phyloP scores from a whole-genome alignment of 148 eudicot genomes.

The Polygonum maritimum region DNA sequence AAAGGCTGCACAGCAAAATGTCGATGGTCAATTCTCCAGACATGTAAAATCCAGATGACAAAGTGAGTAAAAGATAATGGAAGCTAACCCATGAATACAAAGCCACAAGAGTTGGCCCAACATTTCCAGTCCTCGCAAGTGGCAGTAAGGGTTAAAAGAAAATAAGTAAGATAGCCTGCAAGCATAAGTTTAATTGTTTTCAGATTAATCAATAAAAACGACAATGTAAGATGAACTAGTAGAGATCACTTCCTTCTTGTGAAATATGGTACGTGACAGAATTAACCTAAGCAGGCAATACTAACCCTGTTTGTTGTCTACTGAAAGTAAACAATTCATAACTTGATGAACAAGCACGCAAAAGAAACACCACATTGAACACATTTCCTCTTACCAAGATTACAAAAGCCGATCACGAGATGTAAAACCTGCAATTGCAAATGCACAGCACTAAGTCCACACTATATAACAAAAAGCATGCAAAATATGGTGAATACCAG shows the following conservation, averaged over 20 bases:
- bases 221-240: neutral
- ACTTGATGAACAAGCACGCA: neutral
- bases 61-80: slow-evolving; percentile 6
- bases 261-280: neutral
- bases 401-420: slow-evolving; percentile 9
- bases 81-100: slow-evolving; percentile 71
- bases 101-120: slow-evolving; percentile 84
- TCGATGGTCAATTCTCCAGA: slow-evolving; percentile 7
- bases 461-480: neutral
- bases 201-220: neutral
- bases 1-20: slow-evolving; percentile 49
- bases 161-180: slow-evolving; percentile 68
- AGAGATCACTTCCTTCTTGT: neutral
- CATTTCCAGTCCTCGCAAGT: slow-evolving; percentile 80
- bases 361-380: neutral
- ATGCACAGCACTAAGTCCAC: neutral
- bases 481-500: neutral
- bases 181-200: slow-evolving; percentile 6
- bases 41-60: slow-evolving; percentile 11
- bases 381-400: slow-evolving; percentile 2
- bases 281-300: neutral
- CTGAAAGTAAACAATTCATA: neutral
- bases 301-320: neutral
- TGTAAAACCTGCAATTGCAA: slow-evolving; percentile 8
- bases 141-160: slow-evolving; percentile 63